Evolutionary conservation across 768 basidiomycete genomes (phyloP).

Genomic region (Pisolithus microcarpus): DNA sequence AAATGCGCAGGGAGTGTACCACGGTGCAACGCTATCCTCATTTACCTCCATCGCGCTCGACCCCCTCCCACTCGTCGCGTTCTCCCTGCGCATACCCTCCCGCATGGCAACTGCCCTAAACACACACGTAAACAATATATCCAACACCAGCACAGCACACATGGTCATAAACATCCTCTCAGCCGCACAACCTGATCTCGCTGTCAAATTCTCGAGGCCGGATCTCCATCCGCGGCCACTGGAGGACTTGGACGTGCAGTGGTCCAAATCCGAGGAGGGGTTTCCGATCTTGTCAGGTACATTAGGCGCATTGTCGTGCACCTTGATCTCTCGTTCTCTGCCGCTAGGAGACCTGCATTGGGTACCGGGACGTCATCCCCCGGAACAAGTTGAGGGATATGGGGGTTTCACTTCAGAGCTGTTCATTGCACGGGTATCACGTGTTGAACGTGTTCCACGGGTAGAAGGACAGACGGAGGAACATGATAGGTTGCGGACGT

Average conservation of each 20-base stretch:
- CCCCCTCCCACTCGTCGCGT: constrained; percentile 81
- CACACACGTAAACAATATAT: constrained; percentile 13
- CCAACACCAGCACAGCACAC: constrained; percentile 31
- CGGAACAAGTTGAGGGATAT: constrained; percentile 16
- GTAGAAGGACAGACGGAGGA: constrained; percentile 12
- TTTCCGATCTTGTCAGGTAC: constrained; percentile 52
- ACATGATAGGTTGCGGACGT: constrained; percentile 22
- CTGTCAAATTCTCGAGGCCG: constrained; percentile 65
- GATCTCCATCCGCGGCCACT: constrained; percentile 63
- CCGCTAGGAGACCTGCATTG: constrained; percentile 51
- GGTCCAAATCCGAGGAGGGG: constrained; percentile 42
- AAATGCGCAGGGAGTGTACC: constrained; percentile 34
- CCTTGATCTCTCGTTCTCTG: constrained; percentile 52
- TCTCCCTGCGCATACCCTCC: constrained; percentile 85
- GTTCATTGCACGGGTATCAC: constrained; percentile 72
- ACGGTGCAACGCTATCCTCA: constrained; percentile 91
- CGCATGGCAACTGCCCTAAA: constrained; percentile 67
- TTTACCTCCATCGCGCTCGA: constrained; percentile 89
- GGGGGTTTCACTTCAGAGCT: constrained; percentile 53
- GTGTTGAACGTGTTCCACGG: constrained; percentile 42
- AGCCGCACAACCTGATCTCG: constrained; percentile 52
- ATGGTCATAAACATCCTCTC: constrained; percentile 81
- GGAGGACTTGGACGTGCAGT: constrained; percentile 26
- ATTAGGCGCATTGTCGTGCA: constrained; percentile 70
- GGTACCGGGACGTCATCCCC: constrained; percentile 20